These are phyloP conservation scores for Mycosphaerella sp. DNA, from an alignment of 2,329 filamentous ascomycete genomes.

Conservation along the genomic window DNA sequence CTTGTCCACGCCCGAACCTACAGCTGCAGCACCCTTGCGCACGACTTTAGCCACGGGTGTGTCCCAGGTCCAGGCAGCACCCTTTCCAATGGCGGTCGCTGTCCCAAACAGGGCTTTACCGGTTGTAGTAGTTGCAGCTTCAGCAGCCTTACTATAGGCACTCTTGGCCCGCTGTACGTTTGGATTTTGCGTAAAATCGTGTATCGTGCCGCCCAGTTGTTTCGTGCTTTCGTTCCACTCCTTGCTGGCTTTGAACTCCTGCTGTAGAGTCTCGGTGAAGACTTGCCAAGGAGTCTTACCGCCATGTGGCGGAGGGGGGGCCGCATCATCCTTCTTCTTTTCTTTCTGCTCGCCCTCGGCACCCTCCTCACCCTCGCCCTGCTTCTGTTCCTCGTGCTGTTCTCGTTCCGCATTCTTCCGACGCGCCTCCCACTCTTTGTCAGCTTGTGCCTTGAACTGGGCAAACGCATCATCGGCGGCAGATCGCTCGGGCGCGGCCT, in stretches of 20 bases:
- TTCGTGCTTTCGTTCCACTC: conserved; percentile 99
- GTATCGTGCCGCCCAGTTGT: conserved; percentile 78
- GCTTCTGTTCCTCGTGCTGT: conserved; percentile 28
- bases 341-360: conserved; percentile 44
- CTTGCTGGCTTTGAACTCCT: conserved; percentile 92
- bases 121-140: conserved; percentile 72
- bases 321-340: conserved; percentile 55
- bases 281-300: conserved; percentile 99
- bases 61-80: conserved; percentile 96
- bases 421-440: conserved; percentile 35
- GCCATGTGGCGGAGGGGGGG: conserved; percentile 90
- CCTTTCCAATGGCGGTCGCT: conserved; percentile 78
- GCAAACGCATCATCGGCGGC: conserved; percentile 35
- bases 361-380: conserved; percentile 40
- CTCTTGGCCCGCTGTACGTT: conserved; percentile 77
- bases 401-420: conserved; percentile 39
- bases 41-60: conserved; percentile 88
- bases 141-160: conserved; percentile 80
- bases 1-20: conserved; percentile 83
- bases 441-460: conserved; percentile 33
- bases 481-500: conserved; percentile 24
- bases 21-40: conserved; percentile 75
- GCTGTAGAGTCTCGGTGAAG: conserved; percentile 91
- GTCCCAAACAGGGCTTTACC: conserved; percentile 77
- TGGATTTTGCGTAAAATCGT: conserved; percentile 90